Base-by-base conservation (phyloP, 148 eudicot genomes). In the Rhododendron molle region DNA sequence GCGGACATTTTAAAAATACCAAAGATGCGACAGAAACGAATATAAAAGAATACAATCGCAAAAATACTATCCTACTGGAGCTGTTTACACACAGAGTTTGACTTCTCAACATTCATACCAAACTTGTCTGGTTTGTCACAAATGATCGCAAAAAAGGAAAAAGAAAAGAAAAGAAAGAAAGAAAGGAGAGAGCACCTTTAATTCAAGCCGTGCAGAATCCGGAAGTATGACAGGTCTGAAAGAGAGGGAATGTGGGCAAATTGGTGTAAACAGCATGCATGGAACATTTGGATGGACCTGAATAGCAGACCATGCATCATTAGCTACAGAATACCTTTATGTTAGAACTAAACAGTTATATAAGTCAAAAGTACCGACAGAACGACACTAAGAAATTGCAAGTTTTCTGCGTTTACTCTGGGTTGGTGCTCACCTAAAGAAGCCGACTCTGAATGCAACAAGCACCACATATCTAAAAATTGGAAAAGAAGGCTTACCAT, bases 221-320 rank as follows among this genome's bases (percentile, higher is more conserved):
- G 99, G 99, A 88, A 97, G 99, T 85, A 97, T 95, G 85, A 97
- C 99, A 50, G 99, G 99, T 87, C 99, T 93, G 88, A 97, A 97
- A 54, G 99, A 97, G 87, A 97, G 98, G 38, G 99, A 97, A 88
- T 97, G 99, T 56, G 99, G 98, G 83, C 98, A 97, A 82, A 97
- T 97, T 86, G 99, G 99, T 23, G 99, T 97, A 85, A 97, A 97
- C 86, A 97, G 87, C 98, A 97, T 95, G 91, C 99, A 95, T 5
- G 99, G 99, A 90, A 97, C 99, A 90, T 97, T 97, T 84, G 99
- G 99, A 92, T 97, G 99, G 77, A 97, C 99, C 99, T 97, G 92
- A 73, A 92, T 86, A 84, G 49, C 40, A 85, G 40, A 88, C 58
- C 79, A 77, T 36, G 30, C 69, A 85, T 18, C 83, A 60, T 85